These are phyloP conservation scores for Themeda triandra DNA, from an alignment of 176 grass and related monocot genomes.

Conservation along the genomic window DNA sequence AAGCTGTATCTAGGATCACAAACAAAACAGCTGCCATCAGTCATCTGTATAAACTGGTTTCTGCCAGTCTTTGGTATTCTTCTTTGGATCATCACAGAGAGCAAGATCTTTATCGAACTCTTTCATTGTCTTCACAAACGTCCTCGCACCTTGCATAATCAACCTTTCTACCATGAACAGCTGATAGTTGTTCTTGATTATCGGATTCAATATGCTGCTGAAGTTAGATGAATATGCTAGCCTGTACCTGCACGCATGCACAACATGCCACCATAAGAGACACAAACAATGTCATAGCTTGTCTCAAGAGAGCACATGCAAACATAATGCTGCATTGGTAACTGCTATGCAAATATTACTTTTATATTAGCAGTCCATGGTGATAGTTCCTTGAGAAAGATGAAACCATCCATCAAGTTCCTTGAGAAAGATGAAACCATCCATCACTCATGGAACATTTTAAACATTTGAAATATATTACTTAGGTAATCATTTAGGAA, in stretches of 20 bases:
- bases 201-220: conserved; percentile 65
- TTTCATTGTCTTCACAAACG: conserved; percentile 88
- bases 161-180: conserved; percentile 94
- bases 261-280: conserved; percentile 18
- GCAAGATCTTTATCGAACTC: conserved; percentile 79
- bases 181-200: conserved; percentile 82
- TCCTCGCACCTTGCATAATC: conserved; percentile 79
- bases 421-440: neutral
- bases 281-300: neutral
- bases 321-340: neutral
- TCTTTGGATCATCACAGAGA: conserved; percentile 81
- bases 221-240: conserved; percentile 85
- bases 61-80: conserved; percentile 84
- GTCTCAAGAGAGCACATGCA: conserved; percentile 6
- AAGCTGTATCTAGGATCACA: neutral
- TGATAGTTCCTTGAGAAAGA: neutral
- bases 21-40: neutral
- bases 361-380: neutral
- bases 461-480: neutral
- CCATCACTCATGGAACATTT: neutral
- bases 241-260: conserved; percentile 60
- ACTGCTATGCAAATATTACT: neutral
- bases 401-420: neutral
- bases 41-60: conserved; percentile 78
- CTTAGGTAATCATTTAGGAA: conserved; percentile 1